Conservation (phyloP, 768 basidiomycete genomes). For the Tylopilus sp. region DNA sequence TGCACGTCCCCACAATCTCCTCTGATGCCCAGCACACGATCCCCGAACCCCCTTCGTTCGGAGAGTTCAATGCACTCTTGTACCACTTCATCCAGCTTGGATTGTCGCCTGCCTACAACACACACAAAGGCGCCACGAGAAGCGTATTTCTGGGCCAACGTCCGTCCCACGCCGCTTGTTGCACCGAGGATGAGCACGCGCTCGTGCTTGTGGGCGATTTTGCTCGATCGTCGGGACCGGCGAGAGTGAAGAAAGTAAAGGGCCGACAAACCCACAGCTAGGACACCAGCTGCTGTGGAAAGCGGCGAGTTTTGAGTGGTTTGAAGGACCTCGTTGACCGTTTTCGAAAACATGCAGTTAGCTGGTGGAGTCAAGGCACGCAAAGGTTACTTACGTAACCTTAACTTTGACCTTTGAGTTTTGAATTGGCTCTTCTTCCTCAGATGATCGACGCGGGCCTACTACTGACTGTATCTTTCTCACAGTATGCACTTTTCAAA, state of each 20-base stretch:
- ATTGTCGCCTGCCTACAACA: slow-evolving; percentile 63
- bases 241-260: slow-evolving; percentile 18
- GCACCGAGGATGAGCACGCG: slow-evolving; percentile 82
- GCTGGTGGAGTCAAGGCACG: no score
- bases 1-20: slow-evolving; percentile 66
- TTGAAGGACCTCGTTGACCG: slow-evolving; percentile 5
- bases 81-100: slow-evolving; percentile 54
- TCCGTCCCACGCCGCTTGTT: slow-evolving; percentile 76
- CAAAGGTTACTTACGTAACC: slow-evolving; percentile 9
- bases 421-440: no score
- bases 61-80: slow-evolving; percentile 49
- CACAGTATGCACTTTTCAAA: no score
- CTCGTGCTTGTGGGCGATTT: slow-evolving; percentile 48
- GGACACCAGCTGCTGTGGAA: slow-evolving; percentile 5
- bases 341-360: slow-evolving; percentile 12
- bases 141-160: slow-evolving; percentile 69
- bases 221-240: slow-evolving; percentile 29
- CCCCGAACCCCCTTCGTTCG: slow-evolving; percentile 15
- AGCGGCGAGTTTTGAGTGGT: slow-evolving; percentile 5
- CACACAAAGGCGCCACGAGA: slow-evolving; percentile 72
- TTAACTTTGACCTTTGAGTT: no score
- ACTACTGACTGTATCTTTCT: no score
- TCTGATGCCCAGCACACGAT: slow-evolving; percentile 44
- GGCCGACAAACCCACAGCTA: slow-evolving; percentile 14
- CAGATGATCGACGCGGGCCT: no score